Percentiles rank a stretch among this genome's conserved stretches.
Conservation (phyloP, 1,284 basidiomycete genomes). For the Microbotryum violaceum region DNA sequence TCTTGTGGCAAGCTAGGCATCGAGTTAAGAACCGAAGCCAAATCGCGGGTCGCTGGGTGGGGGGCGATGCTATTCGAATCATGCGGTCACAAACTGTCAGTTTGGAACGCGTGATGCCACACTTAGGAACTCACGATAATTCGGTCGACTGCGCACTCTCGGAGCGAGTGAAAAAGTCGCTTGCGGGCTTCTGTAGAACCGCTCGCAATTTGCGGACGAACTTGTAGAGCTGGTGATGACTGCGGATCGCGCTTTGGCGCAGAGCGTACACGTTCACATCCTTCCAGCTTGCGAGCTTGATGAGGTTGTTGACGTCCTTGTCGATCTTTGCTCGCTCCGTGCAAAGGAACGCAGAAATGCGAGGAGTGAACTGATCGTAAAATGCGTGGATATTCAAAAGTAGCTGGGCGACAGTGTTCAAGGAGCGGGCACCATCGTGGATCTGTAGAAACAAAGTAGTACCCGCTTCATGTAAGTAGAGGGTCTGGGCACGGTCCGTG, state of each 20-base stretch:
- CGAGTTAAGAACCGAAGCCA: slow-evolving; percentile 1
- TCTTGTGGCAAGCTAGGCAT: slow-evolving; percentile 9
- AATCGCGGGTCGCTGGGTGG: not conserved
- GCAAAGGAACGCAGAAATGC: slow-evolving; percentile 51
- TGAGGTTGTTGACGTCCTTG: slow-evolving; percentile 72
- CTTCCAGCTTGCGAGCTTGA: slow-evolving; percentile 97
- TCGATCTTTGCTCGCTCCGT: slow-evolving; percentile 61
- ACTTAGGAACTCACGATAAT: not conserved
- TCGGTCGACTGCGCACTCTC: slow-evolving; percentile 14
- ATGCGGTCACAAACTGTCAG: not conserved
- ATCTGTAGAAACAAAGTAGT: slow-evolving; percentile 5
- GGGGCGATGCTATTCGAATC: not conserved
- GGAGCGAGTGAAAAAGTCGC: slow-evolving; percentile 34
- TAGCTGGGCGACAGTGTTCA: slow-evolving; percentile 52
- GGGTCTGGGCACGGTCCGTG: not conserved
- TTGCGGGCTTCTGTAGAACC: slow-evolving; percentile 66
- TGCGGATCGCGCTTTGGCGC: slow-evolving; percentile 81
- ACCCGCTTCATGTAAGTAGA: slow-evolving; percentile 30
- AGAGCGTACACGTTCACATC: slow-evolving; percentile 94
- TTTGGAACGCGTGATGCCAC: not conserved
- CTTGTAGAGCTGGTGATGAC: slow-evolving; percentile 87
- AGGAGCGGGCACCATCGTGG: slow-evolving; percentile 33
- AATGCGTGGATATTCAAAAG: slow-evolving; percentile 61
- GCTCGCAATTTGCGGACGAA: slow-evolving; percentile 88
- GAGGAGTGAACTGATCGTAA: slow-evolving; percentile 57